Percentiles rank a stretch among this genome's conserved stretches.
Conservation (phyloP, 352 stramenopile genomes). For the Pythium grandisporangium region DNA sequence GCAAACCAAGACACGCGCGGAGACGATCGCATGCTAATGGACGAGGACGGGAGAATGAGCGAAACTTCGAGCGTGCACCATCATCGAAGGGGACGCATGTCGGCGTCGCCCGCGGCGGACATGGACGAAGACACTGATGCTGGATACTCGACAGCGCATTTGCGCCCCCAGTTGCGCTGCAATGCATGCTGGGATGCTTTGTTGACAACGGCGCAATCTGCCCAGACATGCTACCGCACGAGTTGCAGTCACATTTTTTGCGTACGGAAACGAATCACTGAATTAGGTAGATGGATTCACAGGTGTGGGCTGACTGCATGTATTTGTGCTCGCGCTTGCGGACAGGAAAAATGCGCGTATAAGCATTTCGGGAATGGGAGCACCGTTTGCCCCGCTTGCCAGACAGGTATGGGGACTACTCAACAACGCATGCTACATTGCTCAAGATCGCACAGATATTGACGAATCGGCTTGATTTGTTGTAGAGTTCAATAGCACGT, state of each 20-base stretch:
- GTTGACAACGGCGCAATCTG: conserved; percentile 44
- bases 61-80: conserved; percentile 59
- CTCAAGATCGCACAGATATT: too few relatives aligned
- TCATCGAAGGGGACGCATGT: conserved; percentile 18
- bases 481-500: conserved; percentile 9
- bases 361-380: conserved; percentile 66
- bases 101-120: conserved; percentile 25
- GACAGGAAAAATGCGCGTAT: conserved; percentile 79
- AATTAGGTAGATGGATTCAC: neutral
- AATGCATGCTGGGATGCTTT: conserved; percentile 74
- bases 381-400: conserved; percentile 52
- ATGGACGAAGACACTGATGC: conserved; percentile 25
- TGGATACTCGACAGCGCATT: conserved; percentile 9
- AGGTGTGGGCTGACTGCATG: neutral
- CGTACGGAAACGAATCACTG: too few relatives aligned
- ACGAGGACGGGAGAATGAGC: conserved; percentile 60
- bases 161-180: conserved; percentile 59
- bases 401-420: conserved; percentile 21
- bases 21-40: conserved; percentile 16
- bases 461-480: conserved; percentile 22
- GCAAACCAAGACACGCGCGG: neutral
- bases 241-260: conserved; percentile 74
- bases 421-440: neutral
- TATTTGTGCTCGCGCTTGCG: neutral
- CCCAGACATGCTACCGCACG: conserved; percentile 73